These are phyloP conservation scores for Leersia perrieri DNA, from an alignment of 176 grass and related monocot genomes.

Conservation along the genomic window DNA sequence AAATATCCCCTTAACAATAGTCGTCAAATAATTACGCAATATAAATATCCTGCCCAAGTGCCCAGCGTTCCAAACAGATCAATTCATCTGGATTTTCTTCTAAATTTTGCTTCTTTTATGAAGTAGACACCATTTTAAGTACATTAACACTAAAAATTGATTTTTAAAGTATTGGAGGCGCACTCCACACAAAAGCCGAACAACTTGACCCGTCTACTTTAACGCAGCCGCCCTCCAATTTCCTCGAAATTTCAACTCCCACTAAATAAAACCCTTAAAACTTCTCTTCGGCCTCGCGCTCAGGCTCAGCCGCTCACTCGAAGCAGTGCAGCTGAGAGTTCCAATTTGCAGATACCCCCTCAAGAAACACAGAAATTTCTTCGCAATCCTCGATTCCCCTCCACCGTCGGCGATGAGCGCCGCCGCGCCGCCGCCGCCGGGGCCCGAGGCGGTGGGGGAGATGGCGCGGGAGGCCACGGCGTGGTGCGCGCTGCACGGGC, in stretches of 20 bases:
- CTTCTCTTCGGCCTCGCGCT: not conserved
- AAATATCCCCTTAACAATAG: too few relatives aligned
- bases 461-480: slow-evolving; percentile 49
- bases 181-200: not conserved
- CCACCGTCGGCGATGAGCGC: slow-evolving; percentile 22
- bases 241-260: not conserved
- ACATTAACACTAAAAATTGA: not conserved
- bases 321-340: not conserved
- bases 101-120: too few relatives aligned
- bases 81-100: too few relatives aligned
- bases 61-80: too few relatives aligned
- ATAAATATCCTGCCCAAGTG: too few relatives aligned
- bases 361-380: not conserved
- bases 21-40: too few relatives aligned
- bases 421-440: not conserved
- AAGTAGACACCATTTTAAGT: too few relatives aligned
- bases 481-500: slow-evolving; percentile 65
- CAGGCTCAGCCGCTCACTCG: too few relatives aligned
- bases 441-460: slow-evolving; percentile 22
- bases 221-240: slow-evolving; percentile 4
- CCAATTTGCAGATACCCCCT: slow-evolving; percentile 1
- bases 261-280: not conserved
- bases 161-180: not conserved
- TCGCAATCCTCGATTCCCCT: not conserved
- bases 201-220: not conserved